These are phyloP conservation scores for Dioscorea alata DNA, from an alignment of 106 monocot genomes.

Conservation along the genomic window DNA sequence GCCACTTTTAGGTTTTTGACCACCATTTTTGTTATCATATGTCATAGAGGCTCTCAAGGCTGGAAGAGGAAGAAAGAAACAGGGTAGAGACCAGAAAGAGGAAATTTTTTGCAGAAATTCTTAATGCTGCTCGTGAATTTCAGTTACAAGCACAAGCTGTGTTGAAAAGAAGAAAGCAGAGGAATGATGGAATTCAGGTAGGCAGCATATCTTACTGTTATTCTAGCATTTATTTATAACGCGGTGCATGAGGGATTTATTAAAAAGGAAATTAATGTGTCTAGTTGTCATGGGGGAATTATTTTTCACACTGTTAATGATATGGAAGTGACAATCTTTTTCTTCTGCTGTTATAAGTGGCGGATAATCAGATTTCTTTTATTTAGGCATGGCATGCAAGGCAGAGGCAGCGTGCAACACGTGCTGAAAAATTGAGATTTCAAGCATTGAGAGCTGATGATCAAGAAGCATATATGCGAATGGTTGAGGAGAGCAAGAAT, in stretches of 20 bases:
- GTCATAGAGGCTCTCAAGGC: constrained; percentile 71
- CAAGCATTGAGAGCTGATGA: constrained; percentile 92
- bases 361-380: background rate
- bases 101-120: constrained; percentile 94
- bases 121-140: constrained; percentile 88
- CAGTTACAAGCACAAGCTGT: constrained; percentile 72
- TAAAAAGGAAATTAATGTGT: too few species aligned
- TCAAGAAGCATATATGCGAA: constrained; percentile 94
- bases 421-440: constrained; percentile 80
- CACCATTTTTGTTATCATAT: constrained; percentile 1
- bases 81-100: constrained; percentile 61
- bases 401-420: constrained; percentile 85
- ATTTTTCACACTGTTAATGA: too few species aligned
- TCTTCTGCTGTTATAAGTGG: too few species aligned
- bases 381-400: constrained; percentile 88
- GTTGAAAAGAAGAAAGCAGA: constrained; percentile 75
- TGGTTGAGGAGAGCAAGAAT: constrained; percentile 99
- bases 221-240: too few species aligned
- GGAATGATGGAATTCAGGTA: constrained; percentile 94
- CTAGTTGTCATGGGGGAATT: too few species aligned
- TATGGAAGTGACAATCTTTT: too few species aligned
- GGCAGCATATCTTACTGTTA: background rate
- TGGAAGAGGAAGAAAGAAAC: constrained; percentile 92
- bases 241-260: too few species aligned
- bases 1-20: too few species aligned